Base-by-base conservation (phyloP, 176 grass and related monocot species). In the Oryza longistaminata region DNA sequence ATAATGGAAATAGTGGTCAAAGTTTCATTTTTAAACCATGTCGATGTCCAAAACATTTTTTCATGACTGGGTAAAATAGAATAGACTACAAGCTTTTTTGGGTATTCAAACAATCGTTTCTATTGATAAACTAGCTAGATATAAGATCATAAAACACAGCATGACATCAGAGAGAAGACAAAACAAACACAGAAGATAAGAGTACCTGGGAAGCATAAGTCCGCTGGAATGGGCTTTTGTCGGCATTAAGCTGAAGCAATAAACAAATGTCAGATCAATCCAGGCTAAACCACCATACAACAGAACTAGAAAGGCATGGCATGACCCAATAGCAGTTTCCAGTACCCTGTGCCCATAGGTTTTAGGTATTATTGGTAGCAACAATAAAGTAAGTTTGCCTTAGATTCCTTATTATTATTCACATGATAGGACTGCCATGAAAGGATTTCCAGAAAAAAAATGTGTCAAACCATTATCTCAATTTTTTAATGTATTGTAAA, bases 161-260 rank as follows among this genome's bases (percentile, higher is more conserved):
- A 82, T 27, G 22, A 53, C 34, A 82, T 16, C 11, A 2, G 22
- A 72, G 61, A 72, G 4, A 53, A 25, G 19, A 72, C 7, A 8
- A 15, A 17, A 58, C 15, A 12, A 13, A 31, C 11, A 44, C 11
- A 73, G 12, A 44, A 31, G 7, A 0, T 27, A 12, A 12, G 39
- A 12, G 81, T 87, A 98, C 93, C 96, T 98, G 96, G 21, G 88
- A 71, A 69, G 93, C 96, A 66, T 95, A 94, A 16, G 93, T 89
- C n/a, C 96, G 91, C 69, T 98, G 96, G 81, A 98, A 98, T 17
- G 96, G 93, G 80, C 96, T 98, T 81, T 95, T 98, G 48, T 94
- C 93, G 9, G 93, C 82, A 89, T 98, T 98, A 85, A 98, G 96
- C 96, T 98, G 96, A 82, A 88, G 90, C 3, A 79, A 82, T 66